Conservation (phyloP, 805 yeast species). For the Yamadazyma olivae region DNA sequence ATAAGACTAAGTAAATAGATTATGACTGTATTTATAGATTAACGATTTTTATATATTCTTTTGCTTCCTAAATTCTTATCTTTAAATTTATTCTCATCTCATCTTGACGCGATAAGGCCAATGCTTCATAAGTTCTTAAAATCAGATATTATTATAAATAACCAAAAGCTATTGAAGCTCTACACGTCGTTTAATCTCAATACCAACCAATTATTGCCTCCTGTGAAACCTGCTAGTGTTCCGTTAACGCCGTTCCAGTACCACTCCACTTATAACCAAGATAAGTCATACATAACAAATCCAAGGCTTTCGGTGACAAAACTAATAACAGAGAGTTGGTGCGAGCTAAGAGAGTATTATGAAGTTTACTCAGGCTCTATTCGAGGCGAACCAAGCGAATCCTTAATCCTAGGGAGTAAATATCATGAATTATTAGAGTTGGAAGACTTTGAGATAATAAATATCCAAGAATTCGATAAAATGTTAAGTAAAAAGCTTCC, state of each 20-base stretch:
- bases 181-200: slow-evolving; percentile 9
- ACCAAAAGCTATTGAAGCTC: slow-evolving; percentile 9
- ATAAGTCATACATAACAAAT: slow-evolving; percentile 16
- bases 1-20: not conserved
- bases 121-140: slow-evolving; percentile 7
- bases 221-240: slow-evolving; percentile 12
- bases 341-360: slow-evolving; percentile 60
- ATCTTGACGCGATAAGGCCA: too few species aligned
- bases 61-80: not conserved
- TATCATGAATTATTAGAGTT: slow-evolving; percentile 49
- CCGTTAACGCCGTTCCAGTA: slow-evolving; percentile 21
- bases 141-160: slow-evolving; percentile 4
- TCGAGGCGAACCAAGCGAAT: slow-evolving; percentile 23
- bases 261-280: slow-evolving; percentile 22
- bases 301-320: slow-evolving; percentile 59
- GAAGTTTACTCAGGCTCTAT: slow-evolving; percentile 46
- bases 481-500: slow-evolving; percentile 6
- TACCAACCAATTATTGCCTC: slow-evolving; percentile 12
- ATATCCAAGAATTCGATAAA: slow-evolving; percentile 13
- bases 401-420: slow-evolving; percentile 45
- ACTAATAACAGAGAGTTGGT: slow-evolving; percentile 59
- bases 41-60: not conserved
- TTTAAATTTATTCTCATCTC: too few species aligned
- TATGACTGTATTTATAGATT: not conserved
- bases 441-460: slow-evolving; percentile 39